Evolutionary conservation across 2,329 filamentous ascomycete species (phyloP).

Genomic region (Spiromastix sp.): DNA sequence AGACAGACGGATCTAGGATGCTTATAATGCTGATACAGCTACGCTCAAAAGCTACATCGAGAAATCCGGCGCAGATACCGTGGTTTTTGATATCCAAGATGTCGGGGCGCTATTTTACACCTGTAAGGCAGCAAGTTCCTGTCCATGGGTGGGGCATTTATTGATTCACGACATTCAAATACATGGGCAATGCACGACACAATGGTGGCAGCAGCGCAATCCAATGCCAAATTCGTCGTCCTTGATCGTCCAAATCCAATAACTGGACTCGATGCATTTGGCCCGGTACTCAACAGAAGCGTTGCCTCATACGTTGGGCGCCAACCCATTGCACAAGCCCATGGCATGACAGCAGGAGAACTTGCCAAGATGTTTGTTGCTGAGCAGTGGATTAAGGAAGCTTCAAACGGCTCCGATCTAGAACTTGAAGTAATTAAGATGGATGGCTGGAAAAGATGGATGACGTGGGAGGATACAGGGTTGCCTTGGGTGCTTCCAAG

Average conservation of each 20-base stretch:
- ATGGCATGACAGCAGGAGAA: conserved; percentile 4
- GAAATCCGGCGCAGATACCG: conserved; percentile 2
- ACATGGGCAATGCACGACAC: conserved; percentile 5
- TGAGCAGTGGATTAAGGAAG: conserved; percentile 4
- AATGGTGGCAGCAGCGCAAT: conserved; percentile 1
- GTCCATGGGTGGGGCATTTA: neutral
- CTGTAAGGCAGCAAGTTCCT: neutral
- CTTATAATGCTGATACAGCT: neutral
- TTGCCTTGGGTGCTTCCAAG: conserved; percentile 3
- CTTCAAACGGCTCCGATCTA: conserved; percentile 2
- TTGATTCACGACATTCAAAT: neutral
- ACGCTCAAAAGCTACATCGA: neutral
- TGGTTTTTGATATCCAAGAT: conserved; percentile 5
- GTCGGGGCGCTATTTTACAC: conserved; percentile 3
- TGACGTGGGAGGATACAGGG: conserved; percentile 4
- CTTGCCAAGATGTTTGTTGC: conserved; percentile 5
- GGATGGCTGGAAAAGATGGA: conserved; percentile 3
- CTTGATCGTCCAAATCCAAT: conserved; percentile 4
- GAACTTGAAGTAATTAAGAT: conserved; percentile 1
- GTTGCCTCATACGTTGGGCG: conserved; percentile 2
- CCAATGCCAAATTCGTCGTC: conserved; percentile 1
- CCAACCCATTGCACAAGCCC: conserved; percentile 3
- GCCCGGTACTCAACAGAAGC: neutral
- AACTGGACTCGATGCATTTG: conserved; percentile 2
- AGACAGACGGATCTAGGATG: neutral